Conservation (phyloP, 2,329 filamentous ascomycete genomes). For the Aureobasidium subglaciale region DNA sequence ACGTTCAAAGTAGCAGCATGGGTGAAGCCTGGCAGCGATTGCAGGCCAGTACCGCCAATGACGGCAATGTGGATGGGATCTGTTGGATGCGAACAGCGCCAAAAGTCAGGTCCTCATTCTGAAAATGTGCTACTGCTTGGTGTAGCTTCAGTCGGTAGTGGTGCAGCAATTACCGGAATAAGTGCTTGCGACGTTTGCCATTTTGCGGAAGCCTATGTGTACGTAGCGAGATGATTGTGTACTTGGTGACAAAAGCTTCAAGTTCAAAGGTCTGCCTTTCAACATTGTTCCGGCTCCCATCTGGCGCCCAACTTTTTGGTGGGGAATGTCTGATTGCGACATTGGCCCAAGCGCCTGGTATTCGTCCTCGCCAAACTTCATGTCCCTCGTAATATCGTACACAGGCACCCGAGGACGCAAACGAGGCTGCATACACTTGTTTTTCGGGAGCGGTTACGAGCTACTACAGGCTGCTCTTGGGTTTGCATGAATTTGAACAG, state of each 20-base stretch:
- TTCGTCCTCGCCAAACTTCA: not conserved
- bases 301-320: constrained; percentile 12
- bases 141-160: not conserved
- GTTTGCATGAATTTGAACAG: not conserved
- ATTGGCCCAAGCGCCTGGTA: constrained; percentile 2
- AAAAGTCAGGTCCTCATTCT: constrained; percentile 11
- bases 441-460: too few relatives aligned
- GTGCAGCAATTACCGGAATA: constrained; percentile 24
- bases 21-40: constrained; percentile 77
- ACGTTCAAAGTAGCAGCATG: constrained; percentile 73
- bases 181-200: constrained; percentile 29
- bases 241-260: not conserved
- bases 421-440: not conserved
- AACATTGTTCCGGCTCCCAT: constrained; percentile 10
- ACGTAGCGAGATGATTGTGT: constrained; percentile 15
- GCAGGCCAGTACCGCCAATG: constrained; percentile 74
- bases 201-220: constrained; percentile 29
- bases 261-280: not conserved
- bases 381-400: not conserved
- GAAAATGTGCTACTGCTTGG: not conserved
- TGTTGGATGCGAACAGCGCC: constrained; percentile 20
- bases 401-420: not conserved
- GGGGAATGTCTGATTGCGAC: not conserved
- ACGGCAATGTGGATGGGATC: constrained; percentile 45
- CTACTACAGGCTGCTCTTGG: not conserved